phyloP scores from a whole-genome alignment of 2,329 filamentous ascomycete species.

The Cercospora sp. region DNA sequence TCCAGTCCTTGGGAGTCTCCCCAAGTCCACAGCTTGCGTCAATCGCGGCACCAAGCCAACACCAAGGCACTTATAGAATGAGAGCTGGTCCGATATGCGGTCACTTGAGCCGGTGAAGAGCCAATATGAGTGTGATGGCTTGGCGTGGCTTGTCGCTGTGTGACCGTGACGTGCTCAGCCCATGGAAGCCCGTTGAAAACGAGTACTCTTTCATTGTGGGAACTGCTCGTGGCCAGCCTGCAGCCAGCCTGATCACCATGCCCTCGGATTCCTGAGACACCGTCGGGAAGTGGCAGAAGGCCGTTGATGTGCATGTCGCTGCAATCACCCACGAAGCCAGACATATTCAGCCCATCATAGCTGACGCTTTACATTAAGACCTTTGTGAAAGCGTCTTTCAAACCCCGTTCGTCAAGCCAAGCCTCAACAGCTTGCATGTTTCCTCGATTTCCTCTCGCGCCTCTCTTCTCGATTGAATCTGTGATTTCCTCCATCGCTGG shows the following conservation, averaged over 20 bases:
- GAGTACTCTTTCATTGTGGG: not conserved
- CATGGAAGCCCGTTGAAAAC: not conserved
- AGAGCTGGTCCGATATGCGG: not conserved
- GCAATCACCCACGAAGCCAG: not conserved
- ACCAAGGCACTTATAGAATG: not conserved
- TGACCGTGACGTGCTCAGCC: not conserved
- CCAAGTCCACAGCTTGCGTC: not conserved
- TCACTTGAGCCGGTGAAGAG: not conserved
- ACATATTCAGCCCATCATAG: not conserved
- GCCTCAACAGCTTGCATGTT: slow-evolving; percentile 57
- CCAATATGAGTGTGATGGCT: not conserved
- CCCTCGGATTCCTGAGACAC: not conserved
- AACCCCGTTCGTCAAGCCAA: slow-evolving; percentile 50
- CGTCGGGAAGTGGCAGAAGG: not conserved
- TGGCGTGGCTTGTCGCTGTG: not conserved
- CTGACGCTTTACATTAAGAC: slow-evolving; percentile 38
- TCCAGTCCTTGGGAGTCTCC: not conserved
- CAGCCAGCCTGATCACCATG: not conserved
- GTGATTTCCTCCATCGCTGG: slow-evolving; percentile 60
- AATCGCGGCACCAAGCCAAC: not conserved
- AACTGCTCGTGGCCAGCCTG: not conserved
- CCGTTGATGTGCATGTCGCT: not conserved
- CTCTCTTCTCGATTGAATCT: slow-evolving; percentile 51
- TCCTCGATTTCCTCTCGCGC: slow-evolving; percentile 52
- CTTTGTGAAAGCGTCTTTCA: slow-evolving; percentile 49